Evolutionary conservation across 768 basidiomycete species (phyloP).

Genomic region (Imleria badia): DNA sequence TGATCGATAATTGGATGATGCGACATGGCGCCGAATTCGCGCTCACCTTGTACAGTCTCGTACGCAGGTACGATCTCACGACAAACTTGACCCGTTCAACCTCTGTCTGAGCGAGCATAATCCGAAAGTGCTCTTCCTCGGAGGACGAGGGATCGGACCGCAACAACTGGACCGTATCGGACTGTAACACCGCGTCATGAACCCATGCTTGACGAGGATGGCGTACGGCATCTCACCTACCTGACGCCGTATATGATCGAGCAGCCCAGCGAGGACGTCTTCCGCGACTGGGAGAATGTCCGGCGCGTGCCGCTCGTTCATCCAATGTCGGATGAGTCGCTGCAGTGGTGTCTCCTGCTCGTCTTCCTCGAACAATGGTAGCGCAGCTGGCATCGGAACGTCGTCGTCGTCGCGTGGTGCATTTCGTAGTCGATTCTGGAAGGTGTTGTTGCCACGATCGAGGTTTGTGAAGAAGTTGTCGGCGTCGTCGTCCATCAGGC

Average conservation of each 20-base stretch:
- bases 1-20: background rate
- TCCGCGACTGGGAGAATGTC: conserved; percentile 77
- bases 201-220: background rate
- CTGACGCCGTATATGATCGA: conserved; percentile 82
- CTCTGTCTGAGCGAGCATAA: conserved; percentile 92
- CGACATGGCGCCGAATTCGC: background rate
- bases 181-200: conserved; percentile 42
- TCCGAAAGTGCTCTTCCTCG: conserved; percentile 91
- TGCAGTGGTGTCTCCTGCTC: conserved; percentile 60
- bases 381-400: conserved; percentile 30
- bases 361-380: conserved; percentile 32
- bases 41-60: conserved; percentile 77
- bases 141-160: conserved; percentile 80
- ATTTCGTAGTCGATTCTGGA: conserved; percentile 40
- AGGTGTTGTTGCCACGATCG: conserved; percentile 9
- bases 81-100: conserved; percentile 93
- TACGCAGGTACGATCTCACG: conserved; percentile 85
- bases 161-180: conserved; percentile 72
- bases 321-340: conserved; percentile 77
- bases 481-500: too few relatives aligned
- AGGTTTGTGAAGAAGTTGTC: conserved; percentile 32
- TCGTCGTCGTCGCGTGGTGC: conserved; percentile 31
- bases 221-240: conserved; percentile 42
- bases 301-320: conserved; percentile 81
- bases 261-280: conserved; percentile 56